Conservation (phyloP, 108 stramenopile species). For the Cyclotella atomus region DNA sequence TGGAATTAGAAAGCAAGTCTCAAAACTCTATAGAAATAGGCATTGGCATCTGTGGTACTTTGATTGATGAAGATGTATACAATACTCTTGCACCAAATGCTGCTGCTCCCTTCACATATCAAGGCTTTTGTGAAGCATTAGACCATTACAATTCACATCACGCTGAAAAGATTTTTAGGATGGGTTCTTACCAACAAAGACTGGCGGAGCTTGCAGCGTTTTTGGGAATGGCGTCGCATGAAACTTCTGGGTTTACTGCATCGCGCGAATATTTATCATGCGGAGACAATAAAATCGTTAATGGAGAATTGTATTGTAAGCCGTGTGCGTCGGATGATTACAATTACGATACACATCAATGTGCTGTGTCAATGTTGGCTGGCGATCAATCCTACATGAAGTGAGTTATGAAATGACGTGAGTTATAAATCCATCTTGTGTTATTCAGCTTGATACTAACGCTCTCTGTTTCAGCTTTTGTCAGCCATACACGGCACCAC, state of each 20-base stretch:
- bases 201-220: slow-evolving; percentile 32
- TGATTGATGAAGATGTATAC: slow-evolving; percentile 19
- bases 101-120: slow-evolving; percentile 25
- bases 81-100: slow-evolving; percentile 29
- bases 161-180: slow-evolving; percentile 34
- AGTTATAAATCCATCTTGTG: neutral
- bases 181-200: slow-evolving; percentile 25
- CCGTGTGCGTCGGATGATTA: slow-evolving; percentile 23
- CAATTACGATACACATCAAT: slow-evolving; percentile 30
- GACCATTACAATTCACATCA: slow-evolving; percentile 38
- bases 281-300: slow-evolving; percentile 21
- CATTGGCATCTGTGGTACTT: slow-evolving; percentile 18
- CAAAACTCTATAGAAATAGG: neutral
- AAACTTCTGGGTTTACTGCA: slow-evolving; percentile 26
- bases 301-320: slow-evolving; percentile 23
- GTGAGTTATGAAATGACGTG: slow-evolving; percentile 1
- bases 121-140: slow-evolving; percentile 27
- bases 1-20: slow-evolving; percentile 18
- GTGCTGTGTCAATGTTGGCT: slow-evolving; percentile 26
- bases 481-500: slow-evolving; percentile 34
- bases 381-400: slow-evolving; percentile 36
- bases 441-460: neutral
- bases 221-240: slow-evolving; percentile 38
- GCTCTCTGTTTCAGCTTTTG: slow-evolving; percentile 13
- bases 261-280: slow-evolving; percentile 35